Base-by-base conservation (phyloP, 129 eudicot genomes). In the Chrysanthemum makinoi region DNA sequence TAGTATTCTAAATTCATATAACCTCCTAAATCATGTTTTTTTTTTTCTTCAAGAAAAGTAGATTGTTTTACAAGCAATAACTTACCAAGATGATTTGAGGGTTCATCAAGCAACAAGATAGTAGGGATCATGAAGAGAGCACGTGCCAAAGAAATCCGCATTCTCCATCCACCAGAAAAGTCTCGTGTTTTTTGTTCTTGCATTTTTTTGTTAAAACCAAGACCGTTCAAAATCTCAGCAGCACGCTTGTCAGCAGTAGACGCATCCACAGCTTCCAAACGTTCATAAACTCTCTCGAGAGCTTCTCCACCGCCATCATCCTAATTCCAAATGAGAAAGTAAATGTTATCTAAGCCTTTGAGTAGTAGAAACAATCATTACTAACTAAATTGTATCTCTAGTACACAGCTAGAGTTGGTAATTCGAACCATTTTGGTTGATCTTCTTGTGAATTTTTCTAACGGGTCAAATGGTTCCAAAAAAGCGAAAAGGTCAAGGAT, bases 121-220 rank as follows among this genome's bases (percentile, higher is more conserved):
- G 98, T 94, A 0, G 98, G 98, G 71, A 89, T 94, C 95, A 94
- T 94, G 62, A 94, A 94, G 68, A 94, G 81, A 19, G 98, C 96
- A 62, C 98, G 82, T 5, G 98, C 98, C 51, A 94, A 73, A 81
- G 98, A 95, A 57, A 94, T 94, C 72, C 98, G 83, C 98, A 94
- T 94, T 56, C 98, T 89, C 98, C 98, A 94, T 17, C 98, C 98
- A 83, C 98, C 98, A 52, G 98, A 94, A 66, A 94, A 94, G 65
- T 94, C 98, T 6, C 90, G 82, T 10, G 98, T 89, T 76, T 94
- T 94, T 88, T 94, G 85, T 35, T 63, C 90, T 73, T 94, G 98
- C 98, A 94, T 94, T 59, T 72, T 30, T 87, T 94, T 28, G 79
- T 69, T 76, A 49, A 94, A 89, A 48, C 98, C 98, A 71, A 94